Evolutionary conservation across 2,329 filamentous ascomycete genomes (phyloP).

Genomic region (Amylocarpus encephaloides): DNA sequence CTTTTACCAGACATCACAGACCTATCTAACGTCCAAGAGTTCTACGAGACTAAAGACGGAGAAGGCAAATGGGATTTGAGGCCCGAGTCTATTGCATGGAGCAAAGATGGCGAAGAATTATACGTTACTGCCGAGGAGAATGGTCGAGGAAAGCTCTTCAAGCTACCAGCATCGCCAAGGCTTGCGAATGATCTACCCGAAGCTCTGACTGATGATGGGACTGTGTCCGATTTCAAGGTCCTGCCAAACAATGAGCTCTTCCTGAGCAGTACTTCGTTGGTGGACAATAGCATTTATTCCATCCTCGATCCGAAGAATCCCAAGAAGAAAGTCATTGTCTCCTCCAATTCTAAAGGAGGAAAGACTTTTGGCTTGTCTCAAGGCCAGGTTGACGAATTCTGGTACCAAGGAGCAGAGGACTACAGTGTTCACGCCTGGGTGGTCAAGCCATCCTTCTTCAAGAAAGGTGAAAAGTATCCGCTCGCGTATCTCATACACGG

Average conservation of each 20-base stretch:
- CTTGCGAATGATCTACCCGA: constrained; percentile 43
- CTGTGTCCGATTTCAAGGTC: constrained; percentile 46
- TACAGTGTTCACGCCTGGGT: constrained; percentile 66
- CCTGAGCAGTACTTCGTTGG: constrained; percentile 59
- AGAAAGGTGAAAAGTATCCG: constrained; percentile 65
- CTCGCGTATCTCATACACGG: constrained; percentile 77
- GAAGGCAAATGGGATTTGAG: constrained; percentile 55
- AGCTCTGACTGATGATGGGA: constrained; percentile 46
- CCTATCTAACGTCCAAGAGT: constrained; percentile 52
- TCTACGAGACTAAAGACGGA: constrained; percentile 56
- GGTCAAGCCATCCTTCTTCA: constrained; percentile 59
- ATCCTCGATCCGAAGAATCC: constrained; percentile 41
- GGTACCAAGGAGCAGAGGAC: constrained; percentile 56
- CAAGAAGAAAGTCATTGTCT: constrained; percentile 39
- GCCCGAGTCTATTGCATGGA: constrained; percentile 52
- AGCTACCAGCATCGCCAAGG: constrained; percentile 48
- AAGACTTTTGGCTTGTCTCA: constrained; percentile 59
- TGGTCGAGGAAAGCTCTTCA: constrained; percentile 57
- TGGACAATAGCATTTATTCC: constrained; percentile 66
- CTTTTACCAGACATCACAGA: constrained; percentile 56
- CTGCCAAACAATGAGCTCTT: constrained; percentile 51
- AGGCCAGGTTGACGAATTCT: constrained; percentile 60
- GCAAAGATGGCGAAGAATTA: constrained; percentile 52
- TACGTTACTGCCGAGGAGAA: constrained; percentile 69
- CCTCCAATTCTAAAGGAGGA: constrained; percentile 60